A percentile compares a stretch with the other conserved stretches of the same genome.
These are phyloP conservation scores for Chloroidium sp. DNA, from an alignment of 163 green algal genomes.

Conservation along the genomic window DNA sequence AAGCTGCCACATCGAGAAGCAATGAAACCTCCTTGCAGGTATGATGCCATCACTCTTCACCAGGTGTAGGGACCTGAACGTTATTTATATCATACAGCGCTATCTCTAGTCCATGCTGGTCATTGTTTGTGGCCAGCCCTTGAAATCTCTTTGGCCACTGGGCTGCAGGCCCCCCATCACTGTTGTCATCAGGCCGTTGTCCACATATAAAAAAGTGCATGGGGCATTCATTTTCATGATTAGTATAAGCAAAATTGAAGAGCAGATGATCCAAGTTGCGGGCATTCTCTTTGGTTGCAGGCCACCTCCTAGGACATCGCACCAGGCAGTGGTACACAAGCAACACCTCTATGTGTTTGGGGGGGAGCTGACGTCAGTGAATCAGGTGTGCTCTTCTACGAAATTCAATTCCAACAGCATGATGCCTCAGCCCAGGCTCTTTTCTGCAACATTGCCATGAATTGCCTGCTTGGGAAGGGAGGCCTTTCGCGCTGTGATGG, in stretches of 20 bases:
- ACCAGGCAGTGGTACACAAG: slow-evolving; percentile 73
- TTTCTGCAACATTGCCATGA: too few relatives aligned
- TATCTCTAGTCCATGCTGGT: too few relatives aligned
- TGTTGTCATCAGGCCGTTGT: neutral
- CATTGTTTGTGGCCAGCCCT: too few relatives aligned
- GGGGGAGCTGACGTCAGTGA: slow-evolving; percentile 91
- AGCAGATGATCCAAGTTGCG: neutral
- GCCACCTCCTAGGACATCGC: slow-evolving; percentile 66
- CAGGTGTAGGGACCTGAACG: too few relatives aligned
- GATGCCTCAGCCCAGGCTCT: neutral
- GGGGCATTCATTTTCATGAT: neutral
- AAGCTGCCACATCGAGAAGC: too few relatives aligned
- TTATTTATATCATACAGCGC: too few relatives aligned
- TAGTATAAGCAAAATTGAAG: neutral
- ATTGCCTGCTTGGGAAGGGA: too few relatives aligned
- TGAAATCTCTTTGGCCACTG: too few relatives aligned
- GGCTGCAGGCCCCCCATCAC: too few relatives aligned
- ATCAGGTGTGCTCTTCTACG: slow-evolving; percentile 47
- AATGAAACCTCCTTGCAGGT: too few relatives aligned
- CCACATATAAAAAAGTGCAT: neutral
- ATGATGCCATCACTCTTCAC: too few relatives aligned
- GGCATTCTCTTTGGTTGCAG: slow-evolving; percentile 17
- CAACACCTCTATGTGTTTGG: slow-evolving; percentile 85
- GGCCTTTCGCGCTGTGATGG: too few relatives aligned
- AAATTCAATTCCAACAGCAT: neutral